Conservation (phyloP, 169 alveolate species). For the Besnoitia besnoiti region DNA sequence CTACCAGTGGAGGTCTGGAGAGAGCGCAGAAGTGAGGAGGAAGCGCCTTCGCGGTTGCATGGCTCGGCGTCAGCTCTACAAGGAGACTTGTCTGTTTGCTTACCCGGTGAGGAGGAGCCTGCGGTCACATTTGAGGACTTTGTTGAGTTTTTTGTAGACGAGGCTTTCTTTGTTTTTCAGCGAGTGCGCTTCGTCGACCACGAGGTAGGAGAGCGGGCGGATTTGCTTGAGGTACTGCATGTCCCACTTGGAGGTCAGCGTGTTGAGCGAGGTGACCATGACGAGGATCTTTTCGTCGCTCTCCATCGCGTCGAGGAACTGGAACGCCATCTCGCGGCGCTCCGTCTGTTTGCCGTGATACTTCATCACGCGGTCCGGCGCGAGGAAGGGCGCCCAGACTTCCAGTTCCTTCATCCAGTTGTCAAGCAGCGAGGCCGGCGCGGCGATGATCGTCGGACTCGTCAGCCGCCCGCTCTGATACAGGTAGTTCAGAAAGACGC, state of each 20-base stretch:
- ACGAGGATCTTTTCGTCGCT: constrained; percentile 1
- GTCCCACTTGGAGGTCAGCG: constrained; percentile 66
- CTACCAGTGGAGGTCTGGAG: no score
- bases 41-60: no score
- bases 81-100: no score
- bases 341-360: constrained; percentile 75
- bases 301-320: constrained; percentile 50
- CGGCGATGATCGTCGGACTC: constrained; percentile 77
- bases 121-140: constrained; percentile 81
- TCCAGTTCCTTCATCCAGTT: constrained; percentile 83
- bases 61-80: no score
- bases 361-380: constrained; percentile 73
- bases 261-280: constrained; percentile 52
- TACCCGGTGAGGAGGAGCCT: constrained; percentile 90
- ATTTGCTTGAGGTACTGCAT: constrained; percentile 57
- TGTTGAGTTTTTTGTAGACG: constrained; percentile 84
- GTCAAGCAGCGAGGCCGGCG: constrained; percentile 82
- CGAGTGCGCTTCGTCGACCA: constrained; percentile 94
- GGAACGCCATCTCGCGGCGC: constrained; percentile 55
- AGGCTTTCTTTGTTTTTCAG: constrained; percentile 89
- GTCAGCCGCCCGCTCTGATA: constrained; percentile 63
- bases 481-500: constrained; percentile 65
- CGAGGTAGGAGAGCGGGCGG: constrained; percentile 80
- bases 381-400: constrained; percentile 82
- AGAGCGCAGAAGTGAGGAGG: no score